A percentile compares a stretch with the other conserved stretches of the same genome.
Evolutionary conservation across 306 rosid species (phyloP).

Genomic region (Hippophae gyantsensis): DNA sequence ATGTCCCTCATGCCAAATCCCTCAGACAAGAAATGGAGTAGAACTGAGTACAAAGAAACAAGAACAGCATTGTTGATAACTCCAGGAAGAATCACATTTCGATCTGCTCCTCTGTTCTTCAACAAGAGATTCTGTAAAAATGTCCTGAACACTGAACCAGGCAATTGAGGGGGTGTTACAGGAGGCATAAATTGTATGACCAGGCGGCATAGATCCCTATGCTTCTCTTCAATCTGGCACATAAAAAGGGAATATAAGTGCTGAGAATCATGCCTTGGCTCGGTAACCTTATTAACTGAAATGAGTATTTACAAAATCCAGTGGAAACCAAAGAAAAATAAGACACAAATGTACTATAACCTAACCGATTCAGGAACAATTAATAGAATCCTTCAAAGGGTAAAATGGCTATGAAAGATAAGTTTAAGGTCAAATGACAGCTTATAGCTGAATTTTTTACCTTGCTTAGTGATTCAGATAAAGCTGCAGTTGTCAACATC

Average conservation of each 20-base stretch:
- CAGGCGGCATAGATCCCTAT: conserved; percentile 79
- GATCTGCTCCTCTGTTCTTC: conserved; percentile 87
- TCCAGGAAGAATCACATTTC: conserved; percentile 68
- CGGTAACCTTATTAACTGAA: conserved; percentile 9
- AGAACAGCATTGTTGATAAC: conserved; percentile 82
- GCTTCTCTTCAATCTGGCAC: conserved; percentile 91
- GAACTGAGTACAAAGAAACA: conserved; percentile 79
- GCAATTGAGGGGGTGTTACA: conserved; percentile 64
- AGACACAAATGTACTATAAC: no score
- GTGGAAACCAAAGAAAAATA: no score
- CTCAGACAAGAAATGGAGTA: conserved; percentile 91
- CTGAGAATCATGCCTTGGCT: conserved; percentile 7
- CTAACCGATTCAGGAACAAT: no score
- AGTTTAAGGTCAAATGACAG: conserved; percentile 2
- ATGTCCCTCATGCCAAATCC: conserved; percentile 73
- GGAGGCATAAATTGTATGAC: conserved; percentile 97
- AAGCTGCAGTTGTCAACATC: conserved; percentile 72
- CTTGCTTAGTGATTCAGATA: conserved; percentile 76
- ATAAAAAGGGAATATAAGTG: conserved; percentile 9
- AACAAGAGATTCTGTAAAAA: conserved; percentile 66
- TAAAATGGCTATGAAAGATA: neutral
- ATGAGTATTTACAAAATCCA: neutral
- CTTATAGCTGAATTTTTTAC: conserved; percentile 29
- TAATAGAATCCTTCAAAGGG: no score
- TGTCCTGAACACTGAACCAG: conserved; percentile 82